Evolutionary conservation across 148 eudicot species (phyloP).

Genomic region (Vaccinium darrowii): DNA sequence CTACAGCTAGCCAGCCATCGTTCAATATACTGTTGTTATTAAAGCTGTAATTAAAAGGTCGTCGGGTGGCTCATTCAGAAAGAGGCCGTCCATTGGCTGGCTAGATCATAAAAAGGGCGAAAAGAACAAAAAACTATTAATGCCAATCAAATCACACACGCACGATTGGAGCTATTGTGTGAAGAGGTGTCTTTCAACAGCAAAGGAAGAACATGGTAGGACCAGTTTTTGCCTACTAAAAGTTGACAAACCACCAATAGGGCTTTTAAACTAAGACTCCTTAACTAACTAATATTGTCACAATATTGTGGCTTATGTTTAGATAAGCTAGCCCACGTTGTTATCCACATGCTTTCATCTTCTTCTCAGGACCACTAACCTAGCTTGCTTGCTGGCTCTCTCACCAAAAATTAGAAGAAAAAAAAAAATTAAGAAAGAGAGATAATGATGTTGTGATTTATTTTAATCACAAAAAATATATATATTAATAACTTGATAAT

Average conservation of each 20-base stretch:
- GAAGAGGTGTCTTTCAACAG: constrained; percentile 9
- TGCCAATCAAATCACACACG: constrained; percentile 12
- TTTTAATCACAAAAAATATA: too few relatives aligned
- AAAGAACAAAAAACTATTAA: constrained; percentile 2
- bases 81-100: background rate
- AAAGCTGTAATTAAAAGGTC: too few relatives aligned
- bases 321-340: background rate
- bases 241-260: constrained; percentile 14
- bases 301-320: constrained; percentile 18
- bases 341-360: constrained; percentile 18
- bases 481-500: too few relatives aligned
- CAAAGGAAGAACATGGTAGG: constrained; percentile 26
- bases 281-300: constrained; percentile 13
- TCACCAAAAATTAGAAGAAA: background rate
- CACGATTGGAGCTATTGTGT: constrained; percentile 3
- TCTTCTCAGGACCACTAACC: constrained; percentile 21
- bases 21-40: background rate
- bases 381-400: background rate
- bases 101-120: background rate
- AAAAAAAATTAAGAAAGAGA: background rate
- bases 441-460: too few relatives aligned
- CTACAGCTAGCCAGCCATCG: background rate
- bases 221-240: constrained; percentile 19
- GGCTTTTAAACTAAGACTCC: background rate
- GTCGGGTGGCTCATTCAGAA: too few relatives aligned